Base-by-base conservation (phyloP, 331 rosid species). In the Quercus lobata region DNA sequence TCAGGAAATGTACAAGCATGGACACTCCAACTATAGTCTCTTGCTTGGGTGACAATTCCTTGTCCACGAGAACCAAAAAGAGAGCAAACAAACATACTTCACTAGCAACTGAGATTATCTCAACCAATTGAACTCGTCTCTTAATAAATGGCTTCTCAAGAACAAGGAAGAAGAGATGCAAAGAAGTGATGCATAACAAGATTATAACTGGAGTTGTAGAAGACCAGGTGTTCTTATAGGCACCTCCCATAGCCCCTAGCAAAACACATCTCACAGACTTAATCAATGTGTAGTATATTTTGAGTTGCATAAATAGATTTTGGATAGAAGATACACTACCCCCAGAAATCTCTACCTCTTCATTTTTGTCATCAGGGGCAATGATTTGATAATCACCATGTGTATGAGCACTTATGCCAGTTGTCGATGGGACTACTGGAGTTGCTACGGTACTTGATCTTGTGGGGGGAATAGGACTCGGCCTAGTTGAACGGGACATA, bases 131-230 rank as follows among this genome's bases (percentile, higher is more conserved):
- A 87, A 95, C 96, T 61, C 76, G 90, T 82, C 93, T 95, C 92
- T 90, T 91, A 63, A 91, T 95, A 30, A 95, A 95, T 4, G 98
- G 98, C 88, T 95, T 95, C 90, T 95, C 89, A 21, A 95, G 97
- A 79, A 95, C 78, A 63, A 91, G 88, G 88, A 92, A 92, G 90
- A 91, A 92, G 60, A 95, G 94, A 82, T 88, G 96, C 79, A 91
- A 89, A 24, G 96, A 88, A 32, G 97, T 74, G 41, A 91, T 77
- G 52, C 90, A 87, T 27, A 95, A 77, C 61, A 94, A 77, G 41
- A 86, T 61, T 30, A 81, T 54, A 7, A 85, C 72, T 1, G 96
- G 97, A n/a, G 80, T 85, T 71, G 61, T 86, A 1, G 92, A 86
- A 55, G 82, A 68, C 82, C 62, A 72, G 15, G 83, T 80, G 10